These are phyloP conservation scores for Populus tomentosa DNA, from an alignment of 441 rosid genomes.

Conservation along the genomic window DNA sequence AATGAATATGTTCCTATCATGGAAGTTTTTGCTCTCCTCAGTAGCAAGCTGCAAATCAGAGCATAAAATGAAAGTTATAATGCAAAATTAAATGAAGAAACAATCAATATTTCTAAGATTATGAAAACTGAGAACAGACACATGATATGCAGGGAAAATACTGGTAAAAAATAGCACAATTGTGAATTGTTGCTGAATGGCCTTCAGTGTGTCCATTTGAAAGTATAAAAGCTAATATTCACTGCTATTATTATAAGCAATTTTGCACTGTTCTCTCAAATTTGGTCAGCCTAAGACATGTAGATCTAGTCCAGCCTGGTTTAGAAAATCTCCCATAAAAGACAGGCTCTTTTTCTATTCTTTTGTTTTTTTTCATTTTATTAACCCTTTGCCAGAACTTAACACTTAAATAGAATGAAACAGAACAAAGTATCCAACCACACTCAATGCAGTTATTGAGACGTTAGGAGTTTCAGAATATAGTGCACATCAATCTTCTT, in stretches of 20 bases:
- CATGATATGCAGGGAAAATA: neutral
- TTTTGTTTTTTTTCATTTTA: too few species aligned
- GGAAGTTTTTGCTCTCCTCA: constrained; percentile 80
- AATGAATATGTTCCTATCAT: constrained; percentile 68
- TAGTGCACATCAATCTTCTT: neutral
- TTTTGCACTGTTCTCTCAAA: neutral
- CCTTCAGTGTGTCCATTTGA: neutral
- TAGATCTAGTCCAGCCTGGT: neutral
- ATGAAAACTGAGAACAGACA: neutral
- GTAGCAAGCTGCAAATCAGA: constrained; percentile 60
- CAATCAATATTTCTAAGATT: neutral
- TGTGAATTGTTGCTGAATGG: neutral
- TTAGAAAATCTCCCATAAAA: neutral
- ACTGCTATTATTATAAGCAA: neutral
- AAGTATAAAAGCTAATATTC: neutral
- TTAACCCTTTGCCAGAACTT: neutral
- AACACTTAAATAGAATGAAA: neutral
- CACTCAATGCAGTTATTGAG: neutral
- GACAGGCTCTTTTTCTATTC: neutral
- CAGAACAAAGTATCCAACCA: neutral
- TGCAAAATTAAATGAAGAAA: neutral
- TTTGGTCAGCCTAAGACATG: neutral
- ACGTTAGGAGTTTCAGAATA: neutral
- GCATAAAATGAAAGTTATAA: constrained; percentile 7
- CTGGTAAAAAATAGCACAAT: neutral